These are phyloP conservation scores for Neospermospora avenae DNA, from an alignment of 2,329 filamentous ascomycete species.

Conservation along the genomic window DNA sequence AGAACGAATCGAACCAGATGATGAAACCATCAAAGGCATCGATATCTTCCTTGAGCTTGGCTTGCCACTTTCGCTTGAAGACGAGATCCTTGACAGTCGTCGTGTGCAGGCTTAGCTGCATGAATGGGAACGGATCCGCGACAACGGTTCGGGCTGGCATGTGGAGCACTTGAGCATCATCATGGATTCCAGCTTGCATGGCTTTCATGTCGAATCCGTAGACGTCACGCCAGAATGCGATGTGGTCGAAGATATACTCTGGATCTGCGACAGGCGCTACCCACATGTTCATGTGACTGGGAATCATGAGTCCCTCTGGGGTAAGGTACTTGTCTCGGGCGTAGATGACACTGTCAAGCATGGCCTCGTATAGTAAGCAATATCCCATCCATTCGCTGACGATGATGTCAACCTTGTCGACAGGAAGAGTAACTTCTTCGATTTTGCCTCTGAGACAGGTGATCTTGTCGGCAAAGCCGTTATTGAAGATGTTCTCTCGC, in stretches of 20 bases:
- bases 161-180: conserved; percentile 76
- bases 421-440: conserved; percentile 78
- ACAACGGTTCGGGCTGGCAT: conserved; percentile 60
- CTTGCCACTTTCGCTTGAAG: conserved; percentile 68
- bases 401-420: conserved; percentile 85
- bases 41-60: conserved; percentile 57
- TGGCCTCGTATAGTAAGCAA: conserved; percentile 87
- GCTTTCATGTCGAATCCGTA: conserved; percentile 94
- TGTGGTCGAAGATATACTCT: conserved; percentile 73
- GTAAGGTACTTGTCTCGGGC: conserved; percentile 84
- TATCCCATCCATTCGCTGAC: conserved; percentile 99
- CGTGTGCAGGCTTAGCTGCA: conserved; percentile 73
- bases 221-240: conserved; percentile 85
- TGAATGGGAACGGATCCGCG: conserved; percentile 62
- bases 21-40: conserved; percentile 80
- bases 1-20: conserved; percentile 94
- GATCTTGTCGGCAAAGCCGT: conserved; percentile 70
- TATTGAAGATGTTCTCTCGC: conserved; percentile 78
- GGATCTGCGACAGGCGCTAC: conserved; percentile 76
- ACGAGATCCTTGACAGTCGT: conserved; percentile 68
- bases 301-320: conserved; percentile 77
- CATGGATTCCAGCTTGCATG: conserved; percentile 79
- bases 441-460: conserved; percentile 81
- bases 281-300: conserved; percentile 79
- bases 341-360: conserved; percentile 89